Percentiles rank a stretch among this genome's conserved stretches.
Conservation (phyloP, 805 yeast species). For the Yarrowia porcina region DNA sequence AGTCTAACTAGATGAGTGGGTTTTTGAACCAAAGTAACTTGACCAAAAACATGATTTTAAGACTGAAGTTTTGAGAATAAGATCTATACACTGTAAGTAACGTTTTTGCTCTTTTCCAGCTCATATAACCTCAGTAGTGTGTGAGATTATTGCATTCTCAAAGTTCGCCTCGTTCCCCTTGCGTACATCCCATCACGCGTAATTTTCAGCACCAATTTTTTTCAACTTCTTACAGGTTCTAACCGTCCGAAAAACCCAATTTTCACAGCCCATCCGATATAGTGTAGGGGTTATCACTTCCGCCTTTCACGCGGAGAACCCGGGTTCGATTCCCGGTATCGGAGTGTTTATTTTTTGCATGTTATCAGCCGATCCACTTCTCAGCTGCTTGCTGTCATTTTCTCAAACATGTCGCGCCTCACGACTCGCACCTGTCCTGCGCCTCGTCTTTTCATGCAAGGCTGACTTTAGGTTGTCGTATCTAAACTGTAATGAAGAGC, state of each 20-base stretch:
- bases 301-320: conserved; percentile 24
- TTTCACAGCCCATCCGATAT: conserved; percentile 23
- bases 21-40: too few species aligned
- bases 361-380: not conserved
- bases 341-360: not conserved
- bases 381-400: not conserved
- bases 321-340: conserved; percentile 26
- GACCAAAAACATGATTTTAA: too few species aligned
- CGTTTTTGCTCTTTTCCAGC: too few species aligned
- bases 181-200: not conserved
- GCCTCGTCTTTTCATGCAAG: not conserved
- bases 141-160: too few species aligned
- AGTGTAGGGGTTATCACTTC: conserved; percentile 26
- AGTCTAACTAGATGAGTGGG: not conserved
- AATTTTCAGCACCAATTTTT: not conserved
- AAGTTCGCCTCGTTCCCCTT: not conserved
- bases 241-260: not conserved
- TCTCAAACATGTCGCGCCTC: too few species aligned
- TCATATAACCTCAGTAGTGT: too few species aligned
- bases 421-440: not conserved
- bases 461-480: conserved; percentile 6
- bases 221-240: too few species aligned
- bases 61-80: too few species aligned
- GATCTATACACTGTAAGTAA: too few species aligned
- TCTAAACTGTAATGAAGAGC: not conserved